These are phyloP conservation scores for Rhizoclosmatium globosum DNA, from an alignment of 192 early-diverging fungal species.

Conservation along the genomic window DNA sequence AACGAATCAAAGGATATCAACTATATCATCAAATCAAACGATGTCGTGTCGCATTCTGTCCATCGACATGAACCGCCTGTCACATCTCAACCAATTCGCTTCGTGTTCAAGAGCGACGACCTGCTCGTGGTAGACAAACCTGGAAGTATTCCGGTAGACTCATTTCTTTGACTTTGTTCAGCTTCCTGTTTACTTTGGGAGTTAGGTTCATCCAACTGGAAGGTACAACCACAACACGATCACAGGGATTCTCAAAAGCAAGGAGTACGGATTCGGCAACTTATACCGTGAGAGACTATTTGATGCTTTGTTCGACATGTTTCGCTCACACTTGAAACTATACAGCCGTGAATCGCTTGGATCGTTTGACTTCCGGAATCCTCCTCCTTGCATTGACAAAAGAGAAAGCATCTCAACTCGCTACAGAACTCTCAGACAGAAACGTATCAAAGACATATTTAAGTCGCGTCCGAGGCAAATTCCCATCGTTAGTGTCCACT, in stretches of 20 bases:
- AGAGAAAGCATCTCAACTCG: slow-evolving; percentile 68
- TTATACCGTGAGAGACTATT: slow-evolving; percentile 44
- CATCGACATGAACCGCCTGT: slow-evolving; percentile 98
- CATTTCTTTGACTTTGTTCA: not conserved
- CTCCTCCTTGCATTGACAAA: slow-evolving; percentile 75
- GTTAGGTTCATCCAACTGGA: slow-evolving; percentile 76
- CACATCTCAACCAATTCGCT: slow-evolving; percentile 62
- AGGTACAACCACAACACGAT: slow-evolving; percentile 89
- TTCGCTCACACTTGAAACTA: not conserved
- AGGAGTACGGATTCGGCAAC: slow-evolving; percentile 38
- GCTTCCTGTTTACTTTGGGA: not conserved
- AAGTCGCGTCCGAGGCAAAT: slow-evolving; percentile 85
- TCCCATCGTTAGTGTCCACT: slow-evolving; percentile 69
- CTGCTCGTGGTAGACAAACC: slow-evolving; percentile 93
- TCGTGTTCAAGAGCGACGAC: slow-evolving; percentile 69
- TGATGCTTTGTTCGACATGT: not conserved
- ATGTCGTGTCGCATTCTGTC: slow-evolving; percentile 81
- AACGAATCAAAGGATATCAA: slow-evolving; percentile 57
- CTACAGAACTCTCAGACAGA: slow-evolving; percentile 69
- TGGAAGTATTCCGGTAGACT: slow-evolving; percentile 80
- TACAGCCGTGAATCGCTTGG: slow-evolving; percentile 88
- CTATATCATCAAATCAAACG: slow-evolving; percentile 78
- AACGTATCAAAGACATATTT: slow-evolving; percentile 89
- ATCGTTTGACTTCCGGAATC: slow-evolving; percentile 93
- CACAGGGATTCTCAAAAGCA: slow-evolving; percentile 38